Evolutionary conservation across 1,284 basidiomycete genomes (phyloP), one percentile per base, ranked within the genome.

Genomic region (Cronartium ribicola): DNA sequence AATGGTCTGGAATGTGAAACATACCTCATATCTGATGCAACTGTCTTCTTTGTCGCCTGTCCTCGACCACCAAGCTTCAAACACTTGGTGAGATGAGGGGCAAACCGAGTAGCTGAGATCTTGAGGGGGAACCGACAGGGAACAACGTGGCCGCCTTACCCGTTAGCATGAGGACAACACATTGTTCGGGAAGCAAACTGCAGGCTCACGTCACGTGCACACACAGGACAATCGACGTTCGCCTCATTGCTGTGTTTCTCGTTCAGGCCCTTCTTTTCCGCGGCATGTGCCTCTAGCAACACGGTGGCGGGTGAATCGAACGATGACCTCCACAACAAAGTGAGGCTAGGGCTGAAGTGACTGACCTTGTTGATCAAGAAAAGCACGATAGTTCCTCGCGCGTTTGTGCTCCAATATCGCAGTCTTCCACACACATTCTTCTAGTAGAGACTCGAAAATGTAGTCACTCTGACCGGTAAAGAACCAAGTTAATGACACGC

Each of bases 51-150:
- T 13, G 44, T 44, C 48, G 59, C 41, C 39, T 62, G 68, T 22
- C 60, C 68, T 13, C 68, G 68, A 11, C 39, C 68, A 39, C 68
- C 68, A 44, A 72, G 48, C 11, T 61, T 61, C 14, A 72, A 20
- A 55, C 69, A 72, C 55, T 72, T 72, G 17, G 69, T 55, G 8
- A 72, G 69, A 63, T 72, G 69, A 37, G 69, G 69, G 10, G 69
- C 69, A 59, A 72, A 72, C 14, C 69, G 69, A 44, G 48, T 64
- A 36, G 69, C 69, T 57, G 69, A 64, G 8, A 72, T 61, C 69
- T 72, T 29, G 39, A 69, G 22, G 46, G 39, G 17, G 10, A 62
- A 17, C 14, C 60, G 39, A 62, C 39, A 7, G 22, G 39, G 39
- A 39, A 62, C 7, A 39, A 62, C 29, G 13, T 36, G 29, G 29